phyloP scores from a whole-genome alignment of 805 yeast species.

The Candida verbasci region DNA sequence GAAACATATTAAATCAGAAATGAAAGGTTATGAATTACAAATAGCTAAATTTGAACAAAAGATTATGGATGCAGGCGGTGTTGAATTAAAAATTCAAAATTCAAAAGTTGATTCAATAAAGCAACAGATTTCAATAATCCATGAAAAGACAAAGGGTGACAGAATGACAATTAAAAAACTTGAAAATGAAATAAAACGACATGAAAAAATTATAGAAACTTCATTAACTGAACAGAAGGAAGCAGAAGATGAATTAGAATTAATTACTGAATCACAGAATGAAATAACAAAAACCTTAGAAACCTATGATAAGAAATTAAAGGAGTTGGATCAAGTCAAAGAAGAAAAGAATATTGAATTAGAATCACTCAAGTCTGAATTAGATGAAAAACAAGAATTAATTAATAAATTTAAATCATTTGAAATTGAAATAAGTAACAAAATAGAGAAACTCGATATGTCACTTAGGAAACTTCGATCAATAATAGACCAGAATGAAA shows the following conservation, averaged over 20 bases:
- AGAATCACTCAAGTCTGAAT: constrained; percentile 25
- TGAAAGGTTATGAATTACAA: constrained; percentile 50
- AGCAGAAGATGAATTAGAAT: constrained; percentile 21
- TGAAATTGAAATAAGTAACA: constrained; percentile 64
- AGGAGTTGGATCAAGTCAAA: constrained; percentile 29
- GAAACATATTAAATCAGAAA: constrained; percentile 43
- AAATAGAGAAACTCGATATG: constrained; percentile 52
- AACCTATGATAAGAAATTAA: constrained; percentile 23
- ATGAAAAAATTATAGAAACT: constrained; percentile 41
- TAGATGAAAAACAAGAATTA: constrained; percentile 37
- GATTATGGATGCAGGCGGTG: constrained; percentile 91
- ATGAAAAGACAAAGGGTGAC: constrained; percentile 54
- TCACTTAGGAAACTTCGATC: constrained; percentile 34
- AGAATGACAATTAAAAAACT: constrained; percentile 54
- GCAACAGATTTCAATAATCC: constrained; percentile 59
- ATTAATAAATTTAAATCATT: constrained; percentile 56
- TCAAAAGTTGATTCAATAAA: constrained; percentile 74
- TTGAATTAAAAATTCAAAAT: constrained; percentile 70
- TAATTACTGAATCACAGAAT: constrained; percentile 16
- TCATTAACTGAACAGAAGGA: constrained; percentile 42
- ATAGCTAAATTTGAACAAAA: constrained; percentile 65
- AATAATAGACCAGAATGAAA: constrained; percentile 33
- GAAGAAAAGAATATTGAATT: constrained; percentile 38
- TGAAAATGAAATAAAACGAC: constrained; percentile 59
- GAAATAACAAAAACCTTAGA: constrained; percentile 27